Percentiles rank a stretch among this genome's conserved stretches.
Conservation (phyloP, 139 green algal genomes). For the Coelastrella sp. region DNA sequence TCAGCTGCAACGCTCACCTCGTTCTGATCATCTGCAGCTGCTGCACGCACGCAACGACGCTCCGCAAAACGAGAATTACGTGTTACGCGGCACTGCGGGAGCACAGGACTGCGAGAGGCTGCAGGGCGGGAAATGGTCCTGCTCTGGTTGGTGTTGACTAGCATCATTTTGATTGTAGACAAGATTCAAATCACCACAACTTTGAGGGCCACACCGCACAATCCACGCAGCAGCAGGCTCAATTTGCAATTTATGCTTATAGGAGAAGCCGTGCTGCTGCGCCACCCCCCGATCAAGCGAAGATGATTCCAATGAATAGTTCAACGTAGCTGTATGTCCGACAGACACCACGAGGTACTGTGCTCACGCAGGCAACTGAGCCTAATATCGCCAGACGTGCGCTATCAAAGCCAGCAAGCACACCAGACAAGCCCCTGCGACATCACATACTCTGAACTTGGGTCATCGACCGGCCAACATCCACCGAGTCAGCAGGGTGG, state of each 20-base stretch:
- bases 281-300: not conserved
- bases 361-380: too few relatives aligned
- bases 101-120: not conserved
- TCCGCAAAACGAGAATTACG: not conserved
- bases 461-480: not conserved
- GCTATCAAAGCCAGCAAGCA: too few relatives aligned
- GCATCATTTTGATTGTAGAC: not conserved
- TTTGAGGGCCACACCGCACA: too few relatives aligned
- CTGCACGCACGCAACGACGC: not conserved
- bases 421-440: too few relatives aligned
- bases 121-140: not conserved
- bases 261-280: not conserved
- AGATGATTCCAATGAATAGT: too few relatives aligned
- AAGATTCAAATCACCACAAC: too few relatives aligned
- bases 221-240: not conserved
- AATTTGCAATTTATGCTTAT: not conserved
- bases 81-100: not conserved
- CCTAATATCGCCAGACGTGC: too few relatives aligned
- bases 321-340: too few relatives aligned
- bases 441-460: not conserved
- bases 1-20: not conserved
- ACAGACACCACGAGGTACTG: too few relatives aligned
- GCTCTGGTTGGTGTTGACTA: not conserved
- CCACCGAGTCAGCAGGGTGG: not conserved
- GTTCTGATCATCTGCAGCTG: not conserved